Conservation (phyloP, 495 filamentous ascomycete genomes). For the Penicillium pulvis region DNA sequence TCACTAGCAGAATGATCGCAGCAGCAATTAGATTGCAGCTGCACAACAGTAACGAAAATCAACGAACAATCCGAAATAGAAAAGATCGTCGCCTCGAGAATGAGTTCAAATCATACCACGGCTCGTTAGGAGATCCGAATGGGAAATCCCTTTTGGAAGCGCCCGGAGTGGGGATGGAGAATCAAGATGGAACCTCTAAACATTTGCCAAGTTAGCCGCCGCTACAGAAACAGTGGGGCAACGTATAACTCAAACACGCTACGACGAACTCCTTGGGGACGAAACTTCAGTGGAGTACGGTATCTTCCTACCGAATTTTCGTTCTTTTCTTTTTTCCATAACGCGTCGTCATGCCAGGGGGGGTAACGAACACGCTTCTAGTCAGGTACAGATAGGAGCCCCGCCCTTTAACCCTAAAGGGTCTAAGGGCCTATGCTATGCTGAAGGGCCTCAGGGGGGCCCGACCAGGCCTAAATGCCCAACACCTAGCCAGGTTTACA, state of each 20-base stretch:
- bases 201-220: conserved; percentile 26
- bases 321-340: background rate
- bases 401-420: conserved; percentile 9
- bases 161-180: background rate
- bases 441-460: background rate
- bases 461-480: no score
- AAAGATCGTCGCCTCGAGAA: background rate
- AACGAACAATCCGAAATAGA: background rate
- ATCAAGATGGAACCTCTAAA: conserved; percentile 3
- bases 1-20: conserved; percentile 15
- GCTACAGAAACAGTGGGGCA: conserved; percentile 20
- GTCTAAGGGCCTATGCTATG: conserved; percentile 1
- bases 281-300: conserved; percentile 13
- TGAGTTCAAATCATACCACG: background rate
- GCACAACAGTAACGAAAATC: background rate
- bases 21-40: conserved; percentile 25
- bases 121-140: background rate
- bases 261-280: conserved; percentile 24
- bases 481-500: no score
- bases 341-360: conserved; percentile 7
- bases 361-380: background rate
- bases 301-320: conserved; percentile 2
- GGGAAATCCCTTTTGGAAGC: conserved; percentile 4
- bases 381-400: conserved; percentile 5
- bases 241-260: conserved; percentile 34